Evolutionary conservation across 495 filamentous ascomycete species (phyloP).

Genomic region (Usnea hakonensis): DNA sequence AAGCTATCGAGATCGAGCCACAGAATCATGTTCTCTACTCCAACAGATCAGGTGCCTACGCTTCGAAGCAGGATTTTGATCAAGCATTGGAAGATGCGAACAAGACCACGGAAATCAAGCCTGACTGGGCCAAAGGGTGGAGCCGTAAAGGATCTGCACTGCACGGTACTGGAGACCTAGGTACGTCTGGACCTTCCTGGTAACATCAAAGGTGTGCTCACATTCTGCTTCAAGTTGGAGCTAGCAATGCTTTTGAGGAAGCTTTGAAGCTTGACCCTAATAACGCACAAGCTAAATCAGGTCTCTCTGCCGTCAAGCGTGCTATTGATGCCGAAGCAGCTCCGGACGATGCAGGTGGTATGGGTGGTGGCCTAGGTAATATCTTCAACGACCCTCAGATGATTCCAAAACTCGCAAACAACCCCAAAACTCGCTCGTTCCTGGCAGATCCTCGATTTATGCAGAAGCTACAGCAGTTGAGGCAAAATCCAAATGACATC

Average conservation of each 20-base stretch:
- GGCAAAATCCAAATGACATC: conserved; percentile 70
- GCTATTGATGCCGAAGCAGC: conserved; percentile 77
- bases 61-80: conserved; percentile 79
- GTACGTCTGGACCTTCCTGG: conserved; percentile 33
- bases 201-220: conserved; percentile 4
- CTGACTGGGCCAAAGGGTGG: conserved; percentile 97
- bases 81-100: conserved; percentile 81
- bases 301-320: conserved; percentile 70
- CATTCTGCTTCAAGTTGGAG: conserved; percentile 46
- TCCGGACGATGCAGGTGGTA: conserved; percentile 56
- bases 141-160: conserved; percentile 83
- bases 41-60: conserved; percentile 93
- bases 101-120: conserved; percentile 88
- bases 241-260: conserved; percentile 82
- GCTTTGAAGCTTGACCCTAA: conserved; percentile 83
- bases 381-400: conserved; percentile 92
- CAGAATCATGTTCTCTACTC: conserved; percentile 94
- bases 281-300: conserved; percentile 88
- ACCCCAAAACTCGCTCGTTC: conserved; percentile 83
- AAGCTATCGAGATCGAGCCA: conserved; percentile 86
- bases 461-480: conserved; percentile 72
- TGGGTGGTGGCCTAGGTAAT: conserved; percentile 68
- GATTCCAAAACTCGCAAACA: conserved; percentile 79
- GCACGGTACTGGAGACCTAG: conserved; percentile 76
- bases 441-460: conserved; percentile 87